phyloP scores from a whole-genome alignment of 768 basidiomycete genomes.

The Mycena sanguinolenta region DNA sequence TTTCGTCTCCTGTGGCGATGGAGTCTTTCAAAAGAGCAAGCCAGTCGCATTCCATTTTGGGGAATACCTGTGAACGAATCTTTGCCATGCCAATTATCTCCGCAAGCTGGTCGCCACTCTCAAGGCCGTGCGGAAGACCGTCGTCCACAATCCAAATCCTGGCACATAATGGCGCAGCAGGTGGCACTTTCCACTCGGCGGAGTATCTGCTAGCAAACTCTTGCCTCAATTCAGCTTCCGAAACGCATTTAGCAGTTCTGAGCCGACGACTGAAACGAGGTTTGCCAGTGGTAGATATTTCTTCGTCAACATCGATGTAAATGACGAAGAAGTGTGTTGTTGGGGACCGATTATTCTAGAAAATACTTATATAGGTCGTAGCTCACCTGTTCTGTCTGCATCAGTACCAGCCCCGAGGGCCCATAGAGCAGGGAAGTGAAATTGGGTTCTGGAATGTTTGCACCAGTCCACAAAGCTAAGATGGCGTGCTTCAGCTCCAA shows the following conservation, averaged over 20 bases:
- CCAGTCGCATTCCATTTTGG: slow-evolving; percentile 23
- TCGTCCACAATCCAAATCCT: slow-evolving; percentile 16
- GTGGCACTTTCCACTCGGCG: slow-evolving; percentile 2
- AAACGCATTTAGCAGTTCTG: slow-evolving; percentile 17
- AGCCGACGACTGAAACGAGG: background rate
- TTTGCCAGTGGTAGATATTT: slow-evolving; percentile 7
- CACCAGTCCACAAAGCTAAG: slow-evolving; percentile 12
- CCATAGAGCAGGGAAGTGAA: slow-evolving; percentile 7
- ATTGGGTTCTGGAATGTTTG: slow-evolving; percentile 16
- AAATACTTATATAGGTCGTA: background rate
- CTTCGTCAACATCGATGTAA: slow-evolving; percentile 17
- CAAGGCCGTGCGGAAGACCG: slow-evolving; percentile 15
- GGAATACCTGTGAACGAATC: slow-evolving; percentile 18
- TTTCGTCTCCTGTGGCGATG: background rate
- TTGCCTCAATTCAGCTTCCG: slow-evolving; percentile 9
- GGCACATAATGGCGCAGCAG: background rate
- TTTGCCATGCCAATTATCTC: slow-evolving; percentile 2
- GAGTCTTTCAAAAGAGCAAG: slow-evolving; percentile 20
- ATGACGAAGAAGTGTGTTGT: slow-evolving; percentile 16
- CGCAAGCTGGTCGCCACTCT: slow-evolving; percentile 4
- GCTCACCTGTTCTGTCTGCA: slow-evolving; percentile 14
- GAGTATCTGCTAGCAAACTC: slow-evolving; percentile 8
- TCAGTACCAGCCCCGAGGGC: slow-evolving; percentile 12
- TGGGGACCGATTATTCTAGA: background rate
- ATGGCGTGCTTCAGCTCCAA: slow-evolving; percentile 11